Percentiles rank a stretch among this genome's conserved stretches.
These are phyloP conservation scores for Cytospora piceicola DNA, from an alignment of 2,329 filamentous ascomycete species.

Conservation along the genomic window DNA sequence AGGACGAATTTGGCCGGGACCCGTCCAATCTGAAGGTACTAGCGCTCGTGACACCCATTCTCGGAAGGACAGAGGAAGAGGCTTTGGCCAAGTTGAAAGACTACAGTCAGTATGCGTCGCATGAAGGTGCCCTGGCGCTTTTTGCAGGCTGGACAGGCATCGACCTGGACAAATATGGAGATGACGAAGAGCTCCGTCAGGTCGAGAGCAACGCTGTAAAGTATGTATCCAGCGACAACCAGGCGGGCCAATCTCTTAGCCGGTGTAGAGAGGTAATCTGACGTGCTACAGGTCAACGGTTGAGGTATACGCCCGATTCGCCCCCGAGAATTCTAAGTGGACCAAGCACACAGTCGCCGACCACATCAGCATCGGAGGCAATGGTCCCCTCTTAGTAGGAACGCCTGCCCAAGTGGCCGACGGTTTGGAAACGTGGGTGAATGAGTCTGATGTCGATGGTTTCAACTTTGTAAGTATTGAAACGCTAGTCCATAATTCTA, in stretches of 20 bases:
- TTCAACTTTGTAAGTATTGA: slow-evolving; percentile 64
- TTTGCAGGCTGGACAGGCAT: slow-evolving; percentile 76
- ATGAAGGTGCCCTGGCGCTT: slow-evolving; percentile 67
- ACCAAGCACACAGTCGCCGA: slow-evolving; percentile 72
- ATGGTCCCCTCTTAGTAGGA: slow-evolving; percentile 67
- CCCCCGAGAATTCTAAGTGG: slow-evolving; percentile 57
- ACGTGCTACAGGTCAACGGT: slow-evolving; percentile 31
- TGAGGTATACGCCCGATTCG: slow-evolving; percentile 28
- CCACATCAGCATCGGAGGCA: slow-evolving; percentile 69
- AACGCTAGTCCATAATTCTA: not conserved
- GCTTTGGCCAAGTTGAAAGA: slow-evolving; percentile 66
- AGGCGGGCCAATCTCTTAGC: not conserved
- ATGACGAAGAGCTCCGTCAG: slow-evolving; percentile 45
- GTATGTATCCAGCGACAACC: slow-evolving; percentile 33
- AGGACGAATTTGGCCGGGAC: slow-evolving; percentile 58
- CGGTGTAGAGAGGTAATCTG: not conserved
- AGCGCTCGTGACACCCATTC: slow-evolving; percentile 66
- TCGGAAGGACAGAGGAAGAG: slow-evolving; percentile 68
- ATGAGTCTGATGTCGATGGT: slow-evolving; percentile 72
- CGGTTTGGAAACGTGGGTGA: slow-evolving; percentile 67
- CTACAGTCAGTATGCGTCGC: slow-evolving; percentile 61
- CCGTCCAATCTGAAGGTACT: slow-evolving; percentile 68
- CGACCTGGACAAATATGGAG: slow-evolving; percentile 46
- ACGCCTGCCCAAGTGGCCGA: slow-evolving; percentile 69
- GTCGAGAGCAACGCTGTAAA: slow-evolving; percentile 47